Percentiles rank a stretch among this genome's conserved stretches.
phyloP scores from a whole-genome alignment of 768 basidiomycete species.

The Baorangia bicolor region DNA sequence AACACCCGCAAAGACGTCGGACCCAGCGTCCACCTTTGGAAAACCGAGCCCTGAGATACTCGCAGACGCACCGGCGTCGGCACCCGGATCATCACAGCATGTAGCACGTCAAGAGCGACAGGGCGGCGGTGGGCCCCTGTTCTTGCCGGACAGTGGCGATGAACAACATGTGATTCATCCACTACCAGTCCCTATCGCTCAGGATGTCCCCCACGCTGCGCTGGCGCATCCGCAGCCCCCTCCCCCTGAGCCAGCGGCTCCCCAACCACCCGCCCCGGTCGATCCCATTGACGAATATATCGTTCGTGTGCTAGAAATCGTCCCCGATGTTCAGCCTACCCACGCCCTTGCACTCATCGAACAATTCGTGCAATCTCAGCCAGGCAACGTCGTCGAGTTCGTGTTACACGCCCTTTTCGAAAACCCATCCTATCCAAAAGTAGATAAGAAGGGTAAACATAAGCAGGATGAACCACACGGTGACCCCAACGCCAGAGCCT shows the following conservation, averaged over 20 bases:
- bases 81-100: slow-evolving; percentile 15
- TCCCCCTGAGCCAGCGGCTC: not conserved
- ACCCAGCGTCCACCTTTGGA: slow-evolving; percentile 6
- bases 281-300: slow-evolving; percentile 34
- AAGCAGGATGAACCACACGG: slow-evolving; percentile 35
- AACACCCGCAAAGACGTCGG: slow-evolving; percentile 4
- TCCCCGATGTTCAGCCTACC: slow-evolving; percentile 66
- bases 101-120: not conserved
- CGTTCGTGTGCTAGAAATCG: slow-evolving; percentile 59
- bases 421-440: slow-evolving; percentile 56
- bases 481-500: slow-evolving; percentile 16
- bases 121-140: slow-evolving; percentile 27
- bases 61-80: slow-evolving; percentile 2
- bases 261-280: slow-evolving; percentile 6
- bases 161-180: slow-evolving; percentile 6
- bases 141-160: slow-evolving; percentile 41
- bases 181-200: not conserved
- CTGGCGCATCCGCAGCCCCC: not conserved
- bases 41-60: slow-evolving; percentile 13
- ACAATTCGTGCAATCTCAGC: slow-evolving; percentile 38
- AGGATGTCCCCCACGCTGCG: not conserved
- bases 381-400: slow-evolving; percentile 43
- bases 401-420: slow-evolving; percentile 66
- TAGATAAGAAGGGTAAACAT: slow-evolving; percentile 47
- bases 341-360: slow-evolving; percentile 51